Conservation (phyloP, 148 eudicot genomes). For the Gaultheria prostrata region DNA sequence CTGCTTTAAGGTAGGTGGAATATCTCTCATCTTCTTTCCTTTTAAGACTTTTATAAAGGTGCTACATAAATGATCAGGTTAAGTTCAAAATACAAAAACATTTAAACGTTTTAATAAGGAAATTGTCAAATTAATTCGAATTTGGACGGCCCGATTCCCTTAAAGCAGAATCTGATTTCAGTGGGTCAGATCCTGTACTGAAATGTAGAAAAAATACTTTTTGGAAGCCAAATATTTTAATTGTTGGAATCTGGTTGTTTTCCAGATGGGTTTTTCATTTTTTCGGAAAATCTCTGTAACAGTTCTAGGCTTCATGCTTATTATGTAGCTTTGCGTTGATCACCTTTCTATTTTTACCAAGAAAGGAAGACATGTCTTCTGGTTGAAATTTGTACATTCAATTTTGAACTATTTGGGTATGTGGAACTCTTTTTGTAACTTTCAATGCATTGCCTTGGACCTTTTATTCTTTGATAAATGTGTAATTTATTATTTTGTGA, state of each 20-base stretch:
- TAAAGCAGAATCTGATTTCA: not conserved
- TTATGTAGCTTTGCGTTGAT: not conserved
- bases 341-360: not conserved
- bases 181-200: not conserved
- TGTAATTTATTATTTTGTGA: not conserved
- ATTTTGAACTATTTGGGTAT: slow-evolving; percentile 5
- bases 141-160: not conserved
- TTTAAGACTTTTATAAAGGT: not conserved
- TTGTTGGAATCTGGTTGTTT: not conserved
- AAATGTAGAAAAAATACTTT: not conserved
- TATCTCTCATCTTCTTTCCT: not conserved
- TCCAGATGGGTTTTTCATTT: not conserved
- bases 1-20: too few species aligned
- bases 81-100: not conserved
- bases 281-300: not conserved
- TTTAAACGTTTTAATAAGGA: not conserved
- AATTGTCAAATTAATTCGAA: not conserved
- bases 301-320: not conserved
- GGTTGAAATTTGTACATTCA: not conserved
- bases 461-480: not conserved
- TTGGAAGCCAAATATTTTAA: not conserved
- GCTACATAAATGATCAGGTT: not conserved
- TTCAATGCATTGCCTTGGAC: not conserved
- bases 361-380: not conserved
- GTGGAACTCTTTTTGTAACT: not conserved